Percentiles rank a stretch among this genome's conserved stretches.
These are phyloP conservation scores for Beauveria varroae DNA, from an alignment of 2,329 filamentous ascomycete species.

Conservation along the genomic window DNA sequence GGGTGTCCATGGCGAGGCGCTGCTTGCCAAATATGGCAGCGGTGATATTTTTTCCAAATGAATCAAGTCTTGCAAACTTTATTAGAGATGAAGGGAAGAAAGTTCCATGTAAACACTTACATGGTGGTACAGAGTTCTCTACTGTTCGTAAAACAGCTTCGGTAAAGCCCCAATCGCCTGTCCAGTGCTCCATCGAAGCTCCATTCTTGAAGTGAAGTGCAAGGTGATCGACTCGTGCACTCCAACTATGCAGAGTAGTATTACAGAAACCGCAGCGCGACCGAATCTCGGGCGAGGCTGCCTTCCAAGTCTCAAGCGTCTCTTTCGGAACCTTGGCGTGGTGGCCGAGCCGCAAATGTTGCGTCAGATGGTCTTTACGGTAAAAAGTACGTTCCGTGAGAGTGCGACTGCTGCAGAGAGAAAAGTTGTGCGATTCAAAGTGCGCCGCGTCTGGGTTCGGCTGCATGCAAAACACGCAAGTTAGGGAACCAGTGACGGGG, in stretches of 20 bases:
- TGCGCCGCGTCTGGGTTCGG: slow-evolving; percentile 47
- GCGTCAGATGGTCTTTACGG: slow-evolving; percentile 57
- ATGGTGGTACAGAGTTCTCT: slow-evolving; percentile 59
- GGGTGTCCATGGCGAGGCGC: slow-evolving; percentile 36
- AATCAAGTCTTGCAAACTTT: slow-evolving; percentile 48
- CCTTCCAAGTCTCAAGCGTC: slow-evolving; percentile 60
- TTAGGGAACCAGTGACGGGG: slow-evolving; percentile 47
- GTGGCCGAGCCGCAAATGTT: slow-evolving; percentile 57
- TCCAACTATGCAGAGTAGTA: slow-evolving; percentile 54
- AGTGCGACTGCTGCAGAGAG: slow-evolving; percentile 58
- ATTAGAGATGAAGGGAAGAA: slow-evolving; percentile 29
- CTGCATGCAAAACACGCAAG: slow-evolving; percentile 53
- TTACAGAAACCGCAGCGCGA: slow-evolving; percentile 61
- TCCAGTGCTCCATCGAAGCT: slow-evolving; percentile 61
- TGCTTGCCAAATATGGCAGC: slow-evolving; percentile 44
- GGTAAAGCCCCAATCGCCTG: slow-evolving; percentile 63
- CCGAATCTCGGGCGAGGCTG: slow-evolving; percentile 51
- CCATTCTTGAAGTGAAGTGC: slow-evolving; percentile 60
- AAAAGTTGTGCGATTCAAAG: slow-evolving; percentile 51
- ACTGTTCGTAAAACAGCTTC: slow-evolving; percentile 52
- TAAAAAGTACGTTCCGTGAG: slow-evolving; percentile 57
- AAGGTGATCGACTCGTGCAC: slow-evolving; percentile 51
- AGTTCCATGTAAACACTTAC: slow-evolving; percentile 37
- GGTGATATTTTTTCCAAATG: slow-evolving; percentile 53
- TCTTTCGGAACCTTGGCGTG: slow-evolving; percentile 51